These are phyloP conservation scores for Epichloe sylvatica DNA, from an alignment of 2,329 filamentous ascomycete genomes.

Conservation along the genomic window DNA sequence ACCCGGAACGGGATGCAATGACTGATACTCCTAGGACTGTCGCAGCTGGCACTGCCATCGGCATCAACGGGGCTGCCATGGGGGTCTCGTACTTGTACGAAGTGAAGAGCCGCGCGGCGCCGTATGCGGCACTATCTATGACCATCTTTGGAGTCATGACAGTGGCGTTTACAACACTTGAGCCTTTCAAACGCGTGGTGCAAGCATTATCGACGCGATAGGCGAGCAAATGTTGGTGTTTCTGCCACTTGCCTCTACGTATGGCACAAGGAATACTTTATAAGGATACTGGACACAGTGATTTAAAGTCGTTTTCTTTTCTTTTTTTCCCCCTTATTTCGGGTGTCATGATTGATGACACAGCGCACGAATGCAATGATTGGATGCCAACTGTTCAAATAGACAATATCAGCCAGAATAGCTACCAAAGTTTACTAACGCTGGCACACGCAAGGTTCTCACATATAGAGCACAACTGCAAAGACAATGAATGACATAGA, in stretches of 20 bases:
- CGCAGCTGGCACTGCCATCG: slow-evolving; percentile 37
- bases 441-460: not conserved
- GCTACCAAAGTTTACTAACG: not conserved
- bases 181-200: slow-evolving; percentile 28
- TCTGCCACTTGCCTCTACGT: not conserved
- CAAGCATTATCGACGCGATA: slow-evolving; percentile 16
- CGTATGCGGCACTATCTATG: slow-evolving; percentile 44
- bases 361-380: not conserved
- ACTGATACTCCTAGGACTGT: slow-evolving; percentile 24
- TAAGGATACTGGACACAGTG: not conserved
- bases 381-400: not conserved
- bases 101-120: slow-evolving; percentile 35
- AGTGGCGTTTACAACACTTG: slow-evolving; percentile 37
- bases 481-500: not conserved
- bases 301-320: not conserved
- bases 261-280: not conserved
- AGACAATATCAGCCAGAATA: not conserved
- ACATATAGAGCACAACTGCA: not conserved
- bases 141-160: slow-evolving; percentile 42
- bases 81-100: slow-evolving; percentile 45
- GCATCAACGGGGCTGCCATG: slow-evolving; percentile 47
- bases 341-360: not conserved
- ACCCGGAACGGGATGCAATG: slow-evolving; percentile 2
- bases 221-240: not conserved
- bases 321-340: not conserved